Base-by-base conservation (phyloP, 148 eudicot genomes). In the Rhododendron henanense region DNA sequence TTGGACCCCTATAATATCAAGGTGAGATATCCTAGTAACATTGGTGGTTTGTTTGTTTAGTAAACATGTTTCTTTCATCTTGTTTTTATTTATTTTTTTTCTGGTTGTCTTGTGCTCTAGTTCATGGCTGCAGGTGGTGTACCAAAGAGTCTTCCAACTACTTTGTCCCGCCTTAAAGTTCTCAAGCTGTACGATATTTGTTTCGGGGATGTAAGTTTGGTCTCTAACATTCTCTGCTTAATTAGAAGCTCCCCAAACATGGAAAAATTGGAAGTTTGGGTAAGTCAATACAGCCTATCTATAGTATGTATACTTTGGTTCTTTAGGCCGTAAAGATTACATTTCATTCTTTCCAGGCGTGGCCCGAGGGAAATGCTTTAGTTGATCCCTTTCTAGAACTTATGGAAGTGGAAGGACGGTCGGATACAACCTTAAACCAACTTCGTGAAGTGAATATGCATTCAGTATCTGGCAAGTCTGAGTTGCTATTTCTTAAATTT, bases 191-290 rank as follows among this genome's bases (percentile, higher is more conserved):
- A 18, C 51, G 2, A 2, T 13, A 21, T 48, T 48, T 84, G 21
- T 85, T 76, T 85, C 15, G 45, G 31, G 69, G 41, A 71, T 3
- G 7, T 39, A 0, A 19, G 1, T 1, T 35, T 31, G 82, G 73
- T 39, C 86, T 55, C 73, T 0, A 10, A 18, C 28, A 35, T 41
- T 23, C 81, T 51, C 59, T 77, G 71, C 74, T 77, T 85, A 44
- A 53, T 85, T 41, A 85, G 81, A 77, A 85, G 86, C 86, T 85
- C 67, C 37, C 81, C 51, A 23, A 53, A 76, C 41, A 75, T 84
- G 51, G 50, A 23, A 55, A 51, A 73, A n/a, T 1, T 73, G 77
- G 7, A 0, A n/a, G 57, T 84, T 5, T 5, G 3, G 79, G 86
- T 39, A 57, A 77, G 21, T 55, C 6, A 55, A 0, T 15, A 3